A percentile compares a stretch with the other conserved stretches of the same genome.
These are phyloP conservation scores for Zea luxurians DNA, from an alignment of 176 grass and related monocot genomes.

Conservation along the genomic window DNA sequence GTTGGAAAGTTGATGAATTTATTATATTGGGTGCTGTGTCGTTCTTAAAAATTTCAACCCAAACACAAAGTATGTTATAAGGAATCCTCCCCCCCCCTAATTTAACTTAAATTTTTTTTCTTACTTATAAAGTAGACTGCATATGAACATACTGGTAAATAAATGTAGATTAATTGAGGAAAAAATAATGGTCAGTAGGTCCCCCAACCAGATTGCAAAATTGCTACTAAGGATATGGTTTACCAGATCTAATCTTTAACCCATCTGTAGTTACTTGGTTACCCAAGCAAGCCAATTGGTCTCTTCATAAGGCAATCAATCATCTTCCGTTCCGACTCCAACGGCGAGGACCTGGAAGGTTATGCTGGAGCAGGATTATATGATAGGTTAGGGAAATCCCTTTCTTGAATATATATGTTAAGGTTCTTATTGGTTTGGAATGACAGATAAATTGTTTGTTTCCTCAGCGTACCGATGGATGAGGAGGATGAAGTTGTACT, in stretches of 20 bases:
- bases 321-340: slow-evolving; percentile 97
- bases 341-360: slow-evolving; percentile 96
- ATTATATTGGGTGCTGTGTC: background rate
- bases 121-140: background rate
- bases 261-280: slow-evolving; percentile 74
- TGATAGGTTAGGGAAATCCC: slow-evolving; percentile 62
- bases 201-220: background rate
- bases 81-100: background rate
- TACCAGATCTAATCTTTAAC: slow-evolving; percentile 2
- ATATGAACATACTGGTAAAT: background rate
- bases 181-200: background rate
- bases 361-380: slow-evolving; percentile 97
- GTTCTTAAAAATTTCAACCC: background rate
- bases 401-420: background rate
- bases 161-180: background rate
- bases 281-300: slow-evolving; percentile 93
- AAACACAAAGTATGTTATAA: background rate
- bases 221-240: background rate
- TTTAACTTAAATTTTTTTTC: background rate
- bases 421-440: slow-evolving; percentile 13
- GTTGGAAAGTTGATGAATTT: too few relatives aligned
- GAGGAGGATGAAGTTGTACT: slow-evolving; percentile 84
- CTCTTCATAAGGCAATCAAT: slow-evolving; percentile 89
- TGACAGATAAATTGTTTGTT: slow-evolving; percentile 20
- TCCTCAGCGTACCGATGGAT: slow-evolving; percentile 84